Conservation (phyloP, 352 stramenopile species). For the Phytopythium chamaehyphon region DNA sequence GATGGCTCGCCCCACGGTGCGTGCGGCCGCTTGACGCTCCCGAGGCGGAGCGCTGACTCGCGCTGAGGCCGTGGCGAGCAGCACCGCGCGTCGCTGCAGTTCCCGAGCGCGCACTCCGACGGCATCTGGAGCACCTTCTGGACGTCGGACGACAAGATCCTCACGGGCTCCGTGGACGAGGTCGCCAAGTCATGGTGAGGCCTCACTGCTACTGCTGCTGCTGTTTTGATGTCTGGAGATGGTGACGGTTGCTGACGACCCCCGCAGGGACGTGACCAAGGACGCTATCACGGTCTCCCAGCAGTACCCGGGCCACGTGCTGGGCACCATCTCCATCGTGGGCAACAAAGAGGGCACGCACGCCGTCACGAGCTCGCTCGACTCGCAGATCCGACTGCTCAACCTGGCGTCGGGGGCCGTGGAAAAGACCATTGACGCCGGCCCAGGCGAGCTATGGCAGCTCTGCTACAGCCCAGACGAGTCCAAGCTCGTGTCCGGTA, state of each 20-base stretch:
- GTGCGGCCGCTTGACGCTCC: too few relatives aligned
- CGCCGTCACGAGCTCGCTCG: constrained; percentile 77
- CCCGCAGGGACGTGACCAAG: constrained; percentile 54
- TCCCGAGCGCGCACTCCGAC: constrained; percentile 81
- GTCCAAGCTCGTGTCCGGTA: constrained; percentile 73
- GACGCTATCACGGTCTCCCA: constrained; percentile 72
- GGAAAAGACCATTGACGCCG: constrained; percentile 84
- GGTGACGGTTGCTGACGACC: too few relatives aligned
- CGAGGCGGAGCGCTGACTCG: too few relatives aligned
- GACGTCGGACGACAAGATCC: constrained; percentile 85
- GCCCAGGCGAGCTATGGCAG: constrained; percentile 86
- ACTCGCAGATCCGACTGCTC: constrained; percentile 79
- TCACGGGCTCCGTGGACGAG: constrained; percentile 86
- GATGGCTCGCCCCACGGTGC: too few relatives aligned
- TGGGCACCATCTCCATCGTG: constrained; percentile 82
- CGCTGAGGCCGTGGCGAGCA: constrained; percentile 10
- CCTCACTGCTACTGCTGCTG: too few relatives aligned
- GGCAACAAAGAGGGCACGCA: constrained; percentile 76
- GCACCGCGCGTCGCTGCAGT: constrained; percentile 81
- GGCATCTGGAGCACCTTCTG: constrained; percentile 89
- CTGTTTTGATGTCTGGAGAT: too few relatives aligned
- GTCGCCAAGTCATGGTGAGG: constrained; percentile 84
- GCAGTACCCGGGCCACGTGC: constrained; percentile 79
- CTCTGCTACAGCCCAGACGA: constrained; percentile 83
- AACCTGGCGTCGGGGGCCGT: constrained; percentile 65